phyloP scores from a whole-genome alignment of 495 filamentous ascomycete species.

The Antarctomyces pellizariae region DNA sequence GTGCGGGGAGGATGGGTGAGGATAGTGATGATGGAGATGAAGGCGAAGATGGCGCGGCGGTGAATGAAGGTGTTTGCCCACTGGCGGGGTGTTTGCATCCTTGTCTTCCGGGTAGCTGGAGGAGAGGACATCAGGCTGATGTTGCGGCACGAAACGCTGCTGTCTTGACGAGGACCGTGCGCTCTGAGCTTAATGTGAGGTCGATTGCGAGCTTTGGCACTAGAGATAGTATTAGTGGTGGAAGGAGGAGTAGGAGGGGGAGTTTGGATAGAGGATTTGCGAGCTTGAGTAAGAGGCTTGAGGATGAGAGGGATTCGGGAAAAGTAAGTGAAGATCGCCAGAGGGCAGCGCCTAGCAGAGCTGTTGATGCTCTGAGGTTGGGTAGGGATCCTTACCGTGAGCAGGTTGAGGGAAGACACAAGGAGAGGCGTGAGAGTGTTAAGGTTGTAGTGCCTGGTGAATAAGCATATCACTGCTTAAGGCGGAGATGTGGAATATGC shows the following conservation, averaged over 20 bases:
- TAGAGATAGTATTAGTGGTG: slow-evolving; percentile 4
- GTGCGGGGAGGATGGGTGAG: slow-evolving; percentile 8
- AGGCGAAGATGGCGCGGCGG: slow-evolving; percentile 16
- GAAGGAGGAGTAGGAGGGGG: slow-evolving; percentile 5
- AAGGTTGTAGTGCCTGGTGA: slow-evolving; percentile 21
- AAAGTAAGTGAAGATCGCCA: slow-evolving; percentile 1
- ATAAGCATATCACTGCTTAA: too few species aligned
- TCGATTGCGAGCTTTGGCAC: slow-evolving; percentile 17
- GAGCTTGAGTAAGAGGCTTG: slow-evolving; percentile 27
- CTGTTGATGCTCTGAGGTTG: slow-evolving; percentile 1
- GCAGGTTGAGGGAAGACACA: slow-evolving; percentile 9
- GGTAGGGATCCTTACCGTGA: slow-evolving; percentile 8
- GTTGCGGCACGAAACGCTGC: too few species aligned
- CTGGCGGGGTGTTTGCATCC: slow-evolving; percentile 50
- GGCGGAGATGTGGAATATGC: too few species aligned
- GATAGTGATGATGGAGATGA: slow-evolving; percentile 4
- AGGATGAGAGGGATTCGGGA: slow-evolving; percentile 22
- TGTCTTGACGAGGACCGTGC: slow-evolving; percentile 15
- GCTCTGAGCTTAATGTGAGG: slow-evolving; percentile 18
- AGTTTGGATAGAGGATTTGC: slow-evolving; percentile 11
- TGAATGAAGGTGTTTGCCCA: slow-evolving; percentile 48
- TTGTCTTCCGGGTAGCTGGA: slow-evolving; percentile 39
- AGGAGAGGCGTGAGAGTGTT: slow-evolving; percentile 30
- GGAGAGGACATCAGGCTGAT: slow-evolving; percentile 20
- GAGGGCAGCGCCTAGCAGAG: slow-evolving; percentile 5